phyloP scores from a whole-genome alignment of 129 eudicot genomes.

The Flaveria linearis region DNA sequence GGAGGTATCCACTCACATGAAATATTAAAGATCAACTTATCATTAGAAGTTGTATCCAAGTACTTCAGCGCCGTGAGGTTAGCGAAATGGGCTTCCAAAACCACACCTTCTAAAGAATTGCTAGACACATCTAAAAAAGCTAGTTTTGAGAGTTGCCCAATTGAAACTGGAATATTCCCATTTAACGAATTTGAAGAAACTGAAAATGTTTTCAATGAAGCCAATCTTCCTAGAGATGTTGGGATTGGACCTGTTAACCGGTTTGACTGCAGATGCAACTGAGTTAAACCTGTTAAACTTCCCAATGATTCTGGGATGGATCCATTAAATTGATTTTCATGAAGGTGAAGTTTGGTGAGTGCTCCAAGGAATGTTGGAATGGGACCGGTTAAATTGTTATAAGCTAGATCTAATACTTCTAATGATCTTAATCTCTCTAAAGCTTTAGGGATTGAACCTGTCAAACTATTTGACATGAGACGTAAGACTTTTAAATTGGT shows the following conservation, averaged over 20 bases:
- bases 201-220: neutral
- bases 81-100: conserved; percentile 30
- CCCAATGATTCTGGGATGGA: neutral
- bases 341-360: neutral
- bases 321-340: neutral
- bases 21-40: neutral
- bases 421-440: neutral
- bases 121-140: neutral
- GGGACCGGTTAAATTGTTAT: no score
- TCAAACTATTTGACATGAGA: neutral
- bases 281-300: neutral
- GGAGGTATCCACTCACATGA: neutral
- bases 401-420: no score
- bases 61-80: conserved; percentile 5
- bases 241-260: conserved; percentile 10
- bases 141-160: conserved; percentile 24
- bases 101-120: conserved; percentile 26
- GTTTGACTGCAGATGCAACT: neutral
- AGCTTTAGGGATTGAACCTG: neutral
- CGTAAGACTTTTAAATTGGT: conserved; percentile 3
- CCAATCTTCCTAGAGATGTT: conserved; percentile 5
- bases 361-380: neutral
- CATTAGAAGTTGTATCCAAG: conserved; percentile 17
- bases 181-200: conserved; percentile 8
- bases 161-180: neutral